These are phyloP conservation scores for Malus asiatica DNA, from an alignment of 306 rosid genomes.

Conservation along the genomic window DNA sequence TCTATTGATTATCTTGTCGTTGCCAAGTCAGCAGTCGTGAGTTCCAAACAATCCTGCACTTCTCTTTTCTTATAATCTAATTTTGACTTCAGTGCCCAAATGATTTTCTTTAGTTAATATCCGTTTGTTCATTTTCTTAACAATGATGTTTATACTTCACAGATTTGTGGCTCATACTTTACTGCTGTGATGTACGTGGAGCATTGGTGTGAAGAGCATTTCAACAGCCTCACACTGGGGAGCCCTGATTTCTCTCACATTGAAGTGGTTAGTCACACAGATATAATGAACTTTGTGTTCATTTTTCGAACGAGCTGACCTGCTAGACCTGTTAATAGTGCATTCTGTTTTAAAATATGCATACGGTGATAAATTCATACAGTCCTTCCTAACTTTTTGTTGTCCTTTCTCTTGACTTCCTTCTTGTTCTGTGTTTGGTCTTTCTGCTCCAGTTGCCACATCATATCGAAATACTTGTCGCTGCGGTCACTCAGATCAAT, in stretches of 20 bases:
- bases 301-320: not conserved
- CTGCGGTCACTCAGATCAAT: slow-evolving; percentile 76
- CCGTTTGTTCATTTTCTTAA: slow-evolving; percentile 15
- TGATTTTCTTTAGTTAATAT: not conserved
- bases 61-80: not conserved
- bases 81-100: not conserved
- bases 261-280: slow-evolving; percentile 47
- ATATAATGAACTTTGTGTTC: slow-evolving; percentile 8
- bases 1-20: slow-evolving; percentile 72
- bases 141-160: slow-evolving; percentile 7
- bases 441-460: slow-evolving; percentile 55
- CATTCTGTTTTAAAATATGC: not conserved
- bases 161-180: slow-evolving; percentile 84
- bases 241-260: slow-evolving; percentile 77
- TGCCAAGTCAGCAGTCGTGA: slow-evolving; percentile 81
- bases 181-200: slow-evolving; percentile 82
- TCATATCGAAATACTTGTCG: slow-evolving; percentile 79
- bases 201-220: slow-evolving; percentile 90
- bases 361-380: not conserved
- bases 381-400: not conserved
- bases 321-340: not conserved
- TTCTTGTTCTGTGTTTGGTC: slow-evolving; percentile 8
- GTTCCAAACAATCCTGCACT: slow-evolving; percentile 24
- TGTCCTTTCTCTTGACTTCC: not conserved
- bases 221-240: slow-evolving; percentile 62